Evolutionary conservation across 179 eudicot genomes (phyloP), one percentile per base, ranked within the genome.

Genomic region (Spinacia oleracea): DNA sequence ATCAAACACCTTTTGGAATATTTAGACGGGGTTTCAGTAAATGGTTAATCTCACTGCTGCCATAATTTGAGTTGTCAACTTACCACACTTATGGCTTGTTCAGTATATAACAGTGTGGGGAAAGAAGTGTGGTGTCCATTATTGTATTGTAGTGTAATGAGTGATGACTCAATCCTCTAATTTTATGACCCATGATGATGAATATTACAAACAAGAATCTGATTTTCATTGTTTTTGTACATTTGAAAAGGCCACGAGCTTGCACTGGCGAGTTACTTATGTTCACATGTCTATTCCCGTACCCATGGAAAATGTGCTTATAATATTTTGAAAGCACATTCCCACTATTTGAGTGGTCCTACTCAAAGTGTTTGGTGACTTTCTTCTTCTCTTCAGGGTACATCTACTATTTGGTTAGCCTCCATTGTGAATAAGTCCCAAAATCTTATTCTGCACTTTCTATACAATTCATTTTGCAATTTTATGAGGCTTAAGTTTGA

Each of bases 111-210:
- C 25, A 69, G 18, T 23, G 3, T 11, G 50, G 32, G 12, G 53
- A 69, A 9, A 25, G 16, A 43, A 69, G 0, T 43, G 32, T 3
- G n/a, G 45, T 18, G 23, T 20, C 25, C 45, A 35, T 20, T 45
- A 38, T 70, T 27, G 34, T 70, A 23, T 45, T 69, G 5, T 66
- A 7, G 10, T 35, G 72, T 68, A 40, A 35, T 6, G 12, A 38
- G 5, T 67, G 7, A 21, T 20, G 35, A 2, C 5, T 29, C 65
- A 15, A 59, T 21, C 25, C 34, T 40, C 53, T 40, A 50, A 14
- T 42, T 65, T 59, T 21, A 43, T 42, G 58, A 75, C 70, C 9
- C 15, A 59, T 74, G 42, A 25, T 60, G 58, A 43, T 51, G n/a
- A 38, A 46, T 34, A 15, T 31, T 76, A 68, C 38, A 31, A 64